A percentile compares a stretch with the other conserved stretches of the same genome.
Evolutionary conservation across 192 early-diverging fungal genomes (phyloP).

Genomic region (Rhizoclosmatium sp.): DNA sequence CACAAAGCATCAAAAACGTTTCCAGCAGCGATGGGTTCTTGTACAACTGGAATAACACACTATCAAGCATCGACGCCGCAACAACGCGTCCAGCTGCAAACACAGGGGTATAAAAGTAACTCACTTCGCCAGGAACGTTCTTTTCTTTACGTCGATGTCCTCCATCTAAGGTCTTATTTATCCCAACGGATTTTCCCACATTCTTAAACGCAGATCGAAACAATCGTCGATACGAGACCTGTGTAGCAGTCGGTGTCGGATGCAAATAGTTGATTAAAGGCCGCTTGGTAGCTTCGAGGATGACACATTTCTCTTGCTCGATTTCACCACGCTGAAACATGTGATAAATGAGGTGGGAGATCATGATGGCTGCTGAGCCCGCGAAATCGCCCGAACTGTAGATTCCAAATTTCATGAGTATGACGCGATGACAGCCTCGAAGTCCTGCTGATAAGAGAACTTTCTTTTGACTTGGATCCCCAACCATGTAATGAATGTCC

Average conservation of each 20-base stretch:
- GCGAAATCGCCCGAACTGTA: slow-evolving; percentile 22
- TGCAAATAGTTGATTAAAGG: slow-evolving; percentile 68
- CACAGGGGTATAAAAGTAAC: slow-evolving; percentile 61
- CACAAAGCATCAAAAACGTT: slow-evolving; percentile 69
- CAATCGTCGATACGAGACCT: neutral
- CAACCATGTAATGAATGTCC: slow-evolving; percentile 47
- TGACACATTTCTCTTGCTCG: slow-evolving; percentile 26
- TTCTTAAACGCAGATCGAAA: slow-evolving; percentile 10
- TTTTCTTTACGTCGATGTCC: neutral
- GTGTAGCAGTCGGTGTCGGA: slow-evolving; percentile 36
- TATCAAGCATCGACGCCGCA: slow-evolving; percentile 54
- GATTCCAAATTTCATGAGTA: slow-evolving; percentile 29
- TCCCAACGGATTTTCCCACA: slow-evolving; percentile 19
- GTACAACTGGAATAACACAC: slow-evolving; percentile 47
- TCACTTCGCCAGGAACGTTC: slow-evolving; percentile 1
- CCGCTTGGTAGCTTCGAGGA: slow-evolving; percentile 50
- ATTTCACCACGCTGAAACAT: slow-evolving; percentile 49
- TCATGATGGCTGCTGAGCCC: slow-evolving; percentile 52
- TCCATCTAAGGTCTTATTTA: slow-evolving; percentile 3
- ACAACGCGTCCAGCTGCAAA: slow-evolving; percentile 74
- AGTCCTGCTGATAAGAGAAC: slow-evolving; percentile 43
- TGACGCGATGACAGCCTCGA: slow-evolving; percentile 21
- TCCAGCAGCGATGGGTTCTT: slow-evolving; percentile 65
- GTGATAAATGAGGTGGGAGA: slow-evolving; percentile 66
- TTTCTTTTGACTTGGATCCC: slow-evolving; percentile 44